Percentiles rank a stretch among this genome's conserved stretches.
Conservation (phyloP, 2,329 filamentous ascomycete genomes). For the Passalora sequoiae region DNA sequence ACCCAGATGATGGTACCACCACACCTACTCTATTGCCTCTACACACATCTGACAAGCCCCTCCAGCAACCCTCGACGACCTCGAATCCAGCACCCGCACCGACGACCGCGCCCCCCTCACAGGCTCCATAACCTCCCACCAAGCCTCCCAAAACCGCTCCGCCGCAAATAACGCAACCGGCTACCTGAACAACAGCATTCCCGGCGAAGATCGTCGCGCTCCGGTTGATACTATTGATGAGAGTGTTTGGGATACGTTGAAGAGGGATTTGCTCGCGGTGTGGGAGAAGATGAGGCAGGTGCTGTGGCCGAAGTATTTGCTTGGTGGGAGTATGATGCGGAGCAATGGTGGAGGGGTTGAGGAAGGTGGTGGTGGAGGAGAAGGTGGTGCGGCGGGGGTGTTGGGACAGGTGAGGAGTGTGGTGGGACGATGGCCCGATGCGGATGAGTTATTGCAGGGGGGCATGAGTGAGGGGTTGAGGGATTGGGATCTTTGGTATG, state of each 20-base stretch:
- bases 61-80: constrained; percentile 78
- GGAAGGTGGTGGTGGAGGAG: constrained; percentile 47
- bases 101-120: constrained; percentile 74
- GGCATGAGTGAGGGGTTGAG: constrained; percentile 83
- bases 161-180: constrained; percentile 60
- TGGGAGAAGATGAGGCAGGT: constrained; percentile 99
- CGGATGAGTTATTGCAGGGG: constrained; percentile 59
- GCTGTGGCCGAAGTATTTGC: constrained; percentile 88
- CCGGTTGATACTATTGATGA: constrained; percentile 94
- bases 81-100: constrained; percentile 51
- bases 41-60: background rate
- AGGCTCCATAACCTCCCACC: constrained; percentile 62
- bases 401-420: constrained; percentile 49
- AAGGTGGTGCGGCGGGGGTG: constrained; percentile 37
- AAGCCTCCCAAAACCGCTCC: constrained; percentile 53
- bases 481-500: constrained; percentile 91
- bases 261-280: constrained; percentile 82
- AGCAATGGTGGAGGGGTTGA: constrained; percentile 55
- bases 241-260: constrained; percentile 93
- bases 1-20: constrained; percentile 48
- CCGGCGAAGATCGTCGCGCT: constrained; percentile 85
- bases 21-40: background rate
- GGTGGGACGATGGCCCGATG: constrained; percentile 61
- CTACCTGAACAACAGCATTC: constrained; percentile 83
- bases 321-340: constrained; percentile 59